Percentiles rank a stretch among this genome's conserved stretches.
Conservation (phyloP, 2,329 filamentous ascomycete species). For the Fonsecaea multimorphosa region DNA sequence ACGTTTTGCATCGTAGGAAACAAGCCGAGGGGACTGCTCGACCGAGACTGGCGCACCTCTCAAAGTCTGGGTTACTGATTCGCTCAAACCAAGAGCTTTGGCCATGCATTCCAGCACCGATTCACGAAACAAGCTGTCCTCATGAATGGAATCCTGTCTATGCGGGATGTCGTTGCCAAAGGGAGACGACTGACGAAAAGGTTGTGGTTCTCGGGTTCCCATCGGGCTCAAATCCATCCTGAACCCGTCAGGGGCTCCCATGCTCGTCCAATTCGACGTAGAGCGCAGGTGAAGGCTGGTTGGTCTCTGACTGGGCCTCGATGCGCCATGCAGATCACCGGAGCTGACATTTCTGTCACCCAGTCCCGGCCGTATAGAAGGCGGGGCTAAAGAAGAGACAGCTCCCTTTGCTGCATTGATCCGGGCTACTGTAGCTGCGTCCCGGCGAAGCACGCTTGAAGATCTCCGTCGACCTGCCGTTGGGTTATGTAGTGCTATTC, state of each 20-base stretch:
- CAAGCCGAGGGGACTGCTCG: conserved; percentile 81
- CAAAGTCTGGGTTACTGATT: conserved; percentile 52
- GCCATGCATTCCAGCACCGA: conserved; percentile 96
- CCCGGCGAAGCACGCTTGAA: conserved; percentile 76
- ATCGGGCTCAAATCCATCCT: conserved; percentile 47
- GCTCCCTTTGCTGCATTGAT: conserved; percentile 52
- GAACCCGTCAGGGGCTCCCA: conserved; percentile 24
- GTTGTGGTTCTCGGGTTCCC: conserved; percentile 49
- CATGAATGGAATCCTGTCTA: conserved; percentile 77
- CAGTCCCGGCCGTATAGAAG: conserved; percentile 23
- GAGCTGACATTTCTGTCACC: conserved; percentile 63
- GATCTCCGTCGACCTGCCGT: conserved; percentile 71
- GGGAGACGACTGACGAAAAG: conserved; percentile 43
- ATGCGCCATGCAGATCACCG: conserved; percentile 66
- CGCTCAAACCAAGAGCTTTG: conserved; percentile 82
- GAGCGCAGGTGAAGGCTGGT: conserved; percentile 30
- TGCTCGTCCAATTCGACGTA: conserved; percentile 27
- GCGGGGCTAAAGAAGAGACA: conserved; percentile 26
- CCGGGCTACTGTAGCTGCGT: conserved; percentile 74
- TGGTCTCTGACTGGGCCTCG: conserved; percentile 29
- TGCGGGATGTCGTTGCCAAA: conserved; percentile 34
- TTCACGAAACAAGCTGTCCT: conserved; percentile 85
- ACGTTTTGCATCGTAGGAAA: conserved; percentile 80
- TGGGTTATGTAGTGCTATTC: conserved; percentile 91
- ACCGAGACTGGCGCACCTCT: conserved; percentile 72